These are phyloP conservation scores for Echites panduratus DNA, from an alignment of 257 asterid genomes.

Conservation along the genomic window DNA sequence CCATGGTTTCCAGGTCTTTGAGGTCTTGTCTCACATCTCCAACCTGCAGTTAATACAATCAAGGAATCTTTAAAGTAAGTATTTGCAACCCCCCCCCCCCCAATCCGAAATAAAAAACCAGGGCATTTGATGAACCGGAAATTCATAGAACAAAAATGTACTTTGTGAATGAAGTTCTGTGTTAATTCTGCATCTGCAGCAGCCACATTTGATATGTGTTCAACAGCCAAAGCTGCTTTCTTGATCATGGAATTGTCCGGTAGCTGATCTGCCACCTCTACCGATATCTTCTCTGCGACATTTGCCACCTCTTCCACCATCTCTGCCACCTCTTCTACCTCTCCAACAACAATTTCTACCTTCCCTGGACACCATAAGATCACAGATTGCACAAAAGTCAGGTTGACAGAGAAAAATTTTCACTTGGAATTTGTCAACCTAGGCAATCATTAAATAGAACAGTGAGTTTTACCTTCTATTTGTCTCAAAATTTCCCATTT, in stretches of 20 bases:
- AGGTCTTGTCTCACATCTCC: slow-evolving; percentile 58
- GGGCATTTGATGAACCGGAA: neutral
- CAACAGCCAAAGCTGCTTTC: slow-evolving; percentile 50
- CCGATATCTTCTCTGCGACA: slow-evolving; percentile 38
- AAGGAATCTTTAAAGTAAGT: neutral
- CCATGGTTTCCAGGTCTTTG: slow-evolving; percentile 42
- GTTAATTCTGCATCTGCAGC: slow-evolving; percentile 51
- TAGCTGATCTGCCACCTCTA: slow-evolving; percentile 43
- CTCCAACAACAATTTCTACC: slow-evolving; percentile 41
- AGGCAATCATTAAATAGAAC: no score
- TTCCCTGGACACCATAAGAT: slow-evolving; percentile 28
- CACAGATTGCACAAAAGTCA: neutral
- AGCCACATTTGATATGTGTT: slow-evolving; percentile 36
- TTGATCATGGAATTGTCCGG: slow-evolving; percentile 52
- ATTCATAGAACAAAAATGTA: neutral
- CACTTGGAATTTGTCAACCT: no score
- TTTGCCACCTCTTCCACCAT: slow-evolving; percentile 57
- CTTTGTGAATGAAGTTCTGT: slow-evolving; percentile 50
- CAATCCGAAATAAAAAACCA: no score
- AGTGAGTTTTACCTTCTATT: slow-evolving; percentile 46
- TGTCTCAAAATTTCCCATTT: slow-evolving; percentile 37
- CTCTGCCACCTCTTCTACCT: slow-evolving; percentile 57
- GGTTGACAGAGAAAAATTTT: no score
- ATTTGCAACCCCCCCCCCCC: no score
- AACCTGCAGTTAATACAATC: slow-evolving; percentile 29